Conservation (phyloP, 192 early-diverging fungal genomes). For the Mortierella hygrophila region DNA sequence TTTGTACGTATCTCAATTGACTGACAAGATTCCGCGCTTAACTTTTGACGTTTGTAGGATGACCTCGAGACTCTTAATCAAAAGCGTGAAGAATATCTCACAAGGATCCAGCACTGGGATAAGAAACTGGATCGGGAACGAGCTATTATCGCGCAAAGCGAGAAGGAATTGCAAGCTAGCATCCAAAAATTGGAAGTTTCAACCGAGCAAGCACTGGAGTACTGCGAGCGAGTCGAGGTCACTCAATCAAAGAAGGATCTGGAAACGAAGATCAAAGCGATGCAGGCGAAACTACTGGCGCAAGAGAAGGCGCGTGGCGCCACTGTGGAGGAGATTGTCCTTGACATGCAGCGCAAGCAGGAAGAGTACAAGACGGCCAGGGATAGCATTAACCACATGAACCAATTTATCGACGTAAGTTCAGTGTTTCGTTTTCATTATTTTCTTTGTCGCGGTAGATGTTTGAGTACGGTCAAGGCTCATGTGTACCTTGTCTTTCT, state of each 20-base stretch:
- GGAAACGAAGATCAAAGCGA: conserved; percentile 71
- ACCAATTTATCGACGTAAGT: conserved; percentile 62
- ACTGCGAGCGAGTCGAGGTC: conserved; percentile 75
- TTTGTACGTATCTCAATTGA: neutral
- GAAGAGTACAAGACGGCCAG: conserved; percentile 69
- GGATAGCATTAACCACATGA: conserved; percentile 61
- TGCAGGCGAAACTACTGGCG: conserved; percentile 63
- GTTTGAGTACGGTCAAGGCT: neutral
- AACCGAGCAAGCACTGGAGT: conserved; percentile 63
- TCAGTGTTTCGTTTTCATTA: neutral
- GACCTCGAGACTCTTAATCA: conserved; percentile 34
- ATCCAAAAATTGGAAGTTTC: conserved; percentile 53
- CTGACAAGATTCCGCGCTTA: neutral
- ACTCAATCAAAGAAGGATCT: conserved; percentile 60
- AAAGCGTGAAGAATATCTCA: conserved; percentile 3
- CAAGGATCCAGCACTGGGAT: conserved; percentile 63
- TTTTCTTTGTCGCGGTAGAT: neutral
- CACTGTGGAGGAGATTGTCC: conserved; percentile 71
- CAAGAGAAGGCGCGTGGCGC: conserved; percentile 67
- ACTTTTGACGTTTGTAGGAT: neutral
- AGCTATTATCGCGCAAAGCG: conserved; percentile 24
- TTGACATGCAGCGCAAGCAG: conserved; percentile 63
- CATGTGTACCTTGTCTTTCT: neutral
- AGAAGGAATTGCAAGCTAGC: conserved; percentile 40
- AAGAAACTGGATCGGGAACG: conserved; percentile 59